Evolutionary conservation across 2,329 filamentous ascomycete species (phyloP), one percentile per base, ranked within the genome.

Genomic region (Rutstroemia sp.): DNA sequence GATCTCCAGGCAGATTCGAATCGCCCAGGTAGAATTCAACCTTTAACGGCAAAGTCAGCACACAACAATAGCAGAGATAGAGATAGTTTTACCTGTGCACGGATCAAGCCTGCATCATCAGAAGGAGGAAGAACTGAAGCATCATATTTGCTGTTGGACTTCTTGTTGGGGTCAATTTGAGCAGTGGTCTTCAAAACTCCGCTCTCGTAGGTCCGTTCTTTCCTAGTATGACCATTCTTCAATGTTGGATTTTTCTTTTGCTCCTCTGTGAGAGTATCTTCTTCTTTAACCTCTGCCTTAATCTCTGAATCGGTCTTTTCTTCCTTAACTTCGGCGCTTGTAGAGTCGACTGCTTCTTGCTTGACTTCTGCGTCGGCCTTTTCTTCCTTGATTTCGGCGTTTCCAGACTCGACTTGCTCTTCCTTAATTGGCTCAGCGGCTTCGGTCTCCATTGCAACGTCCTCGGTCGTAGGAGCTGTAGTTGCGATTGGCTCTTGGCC

Each of bases 21-120:
- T 95, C 88, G 67, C 88, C 88, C 74, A 96, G 95, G 79, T 96
- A 96, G 73, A 96, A 96, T 71, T 96, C 91, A 65, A 96, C 89
- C 87, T 95, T 64, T 34, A 21, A 12, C 42, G 21, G 56, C 17
- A 58, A 30, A 25, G 25, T 61, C 55, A 60, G 56, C 54, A n/a
- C 40, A 51, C 19, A 17, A 39, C 14, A 23, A 14, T n/a, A 27
- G 14, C 25, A 30, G 7, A 53, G 49, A 21, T 30, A 38, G 19
- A 19, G 30, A 21, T 27, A 9, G 34, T 39, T 69, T 64, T 73
- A 82, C 81, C 74, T 87, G 86, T 67, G 82, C 81, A 65, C 84
- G 79, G 66, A 89, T 89, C 70, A 84, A 78, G 27, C 75, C 76
- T 1, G 81, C 80, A 68, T 89, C 84, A 64, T 79, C 77, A 54